A percentile compares a stretch with the other conserved stretches of the same genome.
These are phyloP conservation scores for Fragaria iinumae DNA, from an alignment of 306 rosid genomes.

Conservation along the genomic window DNA sequence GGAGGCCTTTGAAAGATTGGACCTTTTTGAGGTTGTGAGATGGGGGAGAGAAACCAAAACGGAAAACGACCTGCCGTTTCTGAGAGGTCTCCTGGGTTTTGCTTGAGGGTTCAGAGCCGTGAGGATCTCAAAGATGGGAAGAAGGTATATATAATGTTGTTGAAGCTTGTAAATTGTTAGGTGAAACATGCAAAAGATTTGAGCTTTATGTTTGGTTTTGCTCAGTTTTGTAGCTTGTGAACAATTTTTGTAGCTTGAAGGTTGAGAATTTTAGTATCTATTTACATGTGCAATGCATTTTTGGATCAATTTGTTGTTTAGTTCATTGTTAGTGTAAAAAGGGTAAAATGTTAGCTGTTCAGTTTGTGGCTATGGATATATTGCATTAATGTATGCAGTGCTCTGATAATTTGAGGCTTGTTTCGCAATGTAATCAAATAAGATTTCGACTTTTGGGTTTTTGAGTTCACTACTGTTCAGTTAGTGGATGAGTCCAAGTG, in stretches of 20 bases:
- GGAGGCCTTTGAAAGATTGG: neutral
- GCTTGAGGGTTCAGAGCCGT: neutral
- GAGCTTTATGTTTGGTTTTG: neutral
- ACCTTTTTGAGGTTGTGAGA: neutral
- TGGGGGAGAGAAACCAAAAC: neutral
- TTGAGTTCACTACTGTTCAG: neutral
- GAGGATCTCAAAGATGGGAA: constrained; percentile 11
- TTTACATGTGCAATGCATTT: neutral
- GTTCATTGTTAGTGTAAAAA: neutral
- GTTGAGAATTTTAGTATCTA: neutral
- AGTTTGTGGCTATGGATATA: neutral
- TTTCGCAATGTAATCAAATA: neutral
- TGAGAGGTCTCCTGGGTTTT: neutral
- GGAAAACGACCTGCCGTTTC: neutral
- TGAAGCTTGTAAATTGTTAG: no score
- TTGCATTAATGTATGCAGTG: neutral
- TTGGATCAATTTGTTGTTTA: neutral
- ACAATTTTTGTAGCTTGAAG: neutral
- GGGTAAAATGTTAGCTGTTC: neutral
- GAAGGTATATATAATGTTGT: neutral
- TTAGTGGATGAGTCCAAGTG: neutral
- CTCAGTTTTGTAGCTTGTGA: neutral
- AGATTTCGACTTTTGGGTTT: neutral
- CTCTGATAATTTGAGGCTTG: neutral
- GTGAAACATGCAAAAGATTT: neutral